Conservation (phyloP, 108 stramenopile genomes). For the Nannochloropsis gaditana region DNA sequence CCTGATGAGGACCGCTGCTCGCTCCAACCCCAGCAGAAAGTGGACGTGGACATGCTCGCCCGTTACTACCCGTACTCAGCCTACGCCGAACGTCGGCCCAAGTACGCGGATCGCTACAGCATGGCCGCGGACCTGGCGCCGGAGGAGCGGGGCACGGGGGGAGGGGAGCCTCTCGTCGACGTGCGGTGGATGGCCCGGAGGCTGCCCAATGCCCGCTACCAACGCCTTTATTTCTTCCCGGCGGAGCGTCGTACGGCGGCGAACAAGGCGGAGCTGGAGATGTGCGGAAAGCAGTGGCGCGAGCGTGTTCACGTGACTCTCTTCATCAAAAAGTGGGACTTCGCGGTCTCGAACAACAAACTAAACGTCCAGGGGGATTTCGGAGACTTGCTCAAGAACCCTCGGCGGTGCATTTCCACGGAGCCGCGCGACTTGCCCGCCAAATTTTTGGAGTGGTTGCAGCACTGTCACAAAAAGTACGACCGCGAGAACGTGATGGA, state of each 20-base stretch:
- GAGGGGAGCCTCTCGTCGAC: background rate
- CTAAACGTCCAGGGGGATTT: background rate
- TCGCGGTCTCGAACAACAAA: background rate
- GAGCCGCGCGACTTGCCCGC: background rate
- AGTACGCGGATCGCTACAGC: constrained; percentile 3
- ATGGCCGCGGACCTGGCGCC: background rate
- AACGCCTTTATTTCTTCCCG: background rate
- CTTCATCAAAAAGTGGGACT: background rate
- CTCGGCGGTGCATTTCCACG: background rate
- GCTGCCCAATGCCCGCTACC: background rate
- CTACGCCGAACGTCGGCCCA: background rate
- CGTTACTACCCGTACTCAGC: background rate
- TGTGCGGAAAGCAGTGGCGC: constrained; percentile 9
- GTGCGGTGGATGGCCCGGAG: background rate
- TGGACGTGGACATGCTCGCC: background rate
- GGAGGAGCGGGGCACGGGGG: background rate
- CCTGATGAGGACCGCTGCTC: background rate
- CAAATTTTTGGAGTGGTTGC: background rate
- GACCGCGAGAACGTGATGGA: constrained; percentile 17
- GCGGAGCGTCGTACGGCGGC: background rate
- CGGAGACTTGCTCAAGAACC: background rate
- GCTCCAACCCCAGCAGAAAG: background rate
- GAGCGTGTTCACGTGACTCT: background rate
- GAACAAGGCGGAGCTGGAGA: background rate
- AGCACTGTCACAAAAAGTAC: constrained; percentile 12